Evolutionary conservation across 257 asterid species (phyloP).

Genomic region (Paraleonurus japonicus): DNA sequence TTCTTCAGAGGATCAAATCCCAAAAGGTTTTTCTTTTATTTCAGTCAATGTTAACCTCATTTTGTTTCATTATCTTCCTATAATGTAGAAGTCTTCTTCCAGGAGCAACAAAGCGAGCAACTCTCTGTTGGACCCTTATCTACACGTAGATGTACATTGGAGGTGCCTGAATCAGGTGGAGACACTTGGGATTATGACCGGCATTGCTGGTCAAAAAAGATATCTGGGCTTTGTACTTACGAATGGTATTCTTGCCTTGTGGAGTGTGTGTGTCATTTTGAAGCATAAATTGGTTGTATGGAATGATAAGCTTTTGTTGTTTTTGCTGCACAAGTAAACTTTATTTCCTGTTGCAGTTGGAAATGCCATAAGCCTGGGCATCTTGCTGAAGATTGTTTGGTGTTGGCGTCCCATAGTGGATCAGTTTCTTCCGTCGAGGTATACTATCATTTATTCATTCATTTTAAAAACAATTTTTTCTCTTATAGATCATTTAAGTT

Average conservation of each 20-base stretch:
- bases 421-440: constrained; percentile 32
- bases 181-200: constrained; percentile 60
- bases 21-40: constrained; percentile 46
- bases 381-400: constrained; percentile 88
- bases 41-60: constrained; percentile 9
- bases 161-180: constrained; percentile 69
- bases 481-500: neutral
- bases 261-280: constrained; percentile 1
- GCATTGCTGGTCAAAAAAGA: constrained; percentile 68
- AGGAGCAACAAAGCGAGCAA: constrained; percentile 41
- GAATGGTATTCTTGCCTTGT: constrained; percentile 50
- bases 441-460: constrained; percentile 33
- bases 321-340: neutral
- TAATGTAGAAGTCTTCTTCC: constrained; percentile 25
- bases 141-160: constrained; percentile 37
- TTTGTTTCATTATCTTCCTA: neutral
- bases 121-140: constrained; percentile 34
- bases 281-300: constrained; percentile 4
- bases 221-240: constrained; percentile 68
- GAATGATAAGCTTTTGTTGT: neutral
- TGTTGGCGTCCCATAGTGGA: constrained; percentile 36
- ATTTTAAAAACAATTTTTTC: neutral
- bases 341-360: constrained; percentile 57
- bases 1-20: constrained; percentile 46
- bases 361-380: constrained; percentile 89